These are phyloP conservation scores for Saccharomyces hybrid DNA, from an alignment of 1,139 yeast species.

Conservation along the genomic window DNA sequence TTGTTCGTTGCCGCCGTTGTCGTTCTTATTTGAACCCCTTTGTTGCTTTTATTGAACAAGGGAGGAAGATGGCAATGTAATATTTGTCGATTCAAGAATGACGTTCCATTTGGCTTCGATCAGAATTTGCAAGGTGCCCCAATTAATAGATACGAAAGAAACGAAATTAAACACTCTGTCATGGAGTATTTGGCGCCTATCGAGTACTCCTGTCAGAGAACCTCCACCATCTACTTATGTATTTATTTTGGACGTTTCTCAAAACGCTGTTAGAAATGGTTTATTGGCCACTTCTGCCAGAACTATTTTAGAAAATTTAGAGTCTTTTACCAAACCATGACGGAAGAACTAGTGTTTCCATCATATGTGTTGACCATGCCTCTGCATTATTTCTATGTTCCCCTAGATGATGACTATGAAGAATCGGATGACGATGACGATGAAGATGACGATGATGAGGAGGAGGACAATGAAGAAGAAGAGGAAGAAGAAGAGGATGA, in stretches of 20 bases:
- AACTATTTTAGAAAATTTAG: constrained; percentile 79
- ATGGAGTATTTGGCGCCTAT: constrained; percentile 92
- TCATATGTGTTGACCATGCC: constrained; percentile 81
- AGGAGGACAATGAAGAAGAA: constrained; percentile 28
- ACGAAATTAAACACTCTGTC: constrained; percentile 76
- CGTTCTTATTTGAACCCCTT: constrained; percentile 93
- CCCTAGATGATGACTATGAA: constrained; percentile 40
- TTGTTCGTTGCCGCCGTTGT: constrained; percentile 94
- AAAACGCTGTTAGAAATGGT: constrained; percentile 72
- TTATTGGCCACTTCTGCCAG: constrained; percentile 81
- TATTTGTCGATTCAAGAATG: constrained; percentile 83
- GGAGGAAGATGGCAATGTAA: constrained; percentile 93
- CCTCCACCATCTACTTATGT: constrained; percentile 92
- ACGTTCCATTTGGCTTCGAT: constrained; percentile 79
- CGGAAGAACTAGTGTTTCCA: constrained; percentile 74
- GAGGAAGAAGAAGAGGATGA: neutral
- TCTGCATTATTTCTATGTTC: constrained; percentile 78
- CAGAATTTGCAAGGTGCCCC: constrained; percentile 43
- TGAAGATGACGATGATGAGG: neutral
- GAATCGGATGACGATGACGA: constrained; percentile 42
- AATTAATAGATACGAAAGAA: constrained; percentile 62
- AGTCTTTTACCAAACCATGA: constrained; percentile 78
- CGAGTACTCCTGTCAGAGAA: constrained; percentile 88
- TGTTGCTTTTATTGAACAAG: constrained; percentile 67
- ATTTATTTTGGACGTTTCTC: constrained; percentile 81